A percentile compares a stretch with the other conserved stretches of the same genome.
These are phyloP conservation scores for Filobasidium wieringae DNA, from an alignment of 768 basidiomycete species.

Conservation along the genomic window DNA sequence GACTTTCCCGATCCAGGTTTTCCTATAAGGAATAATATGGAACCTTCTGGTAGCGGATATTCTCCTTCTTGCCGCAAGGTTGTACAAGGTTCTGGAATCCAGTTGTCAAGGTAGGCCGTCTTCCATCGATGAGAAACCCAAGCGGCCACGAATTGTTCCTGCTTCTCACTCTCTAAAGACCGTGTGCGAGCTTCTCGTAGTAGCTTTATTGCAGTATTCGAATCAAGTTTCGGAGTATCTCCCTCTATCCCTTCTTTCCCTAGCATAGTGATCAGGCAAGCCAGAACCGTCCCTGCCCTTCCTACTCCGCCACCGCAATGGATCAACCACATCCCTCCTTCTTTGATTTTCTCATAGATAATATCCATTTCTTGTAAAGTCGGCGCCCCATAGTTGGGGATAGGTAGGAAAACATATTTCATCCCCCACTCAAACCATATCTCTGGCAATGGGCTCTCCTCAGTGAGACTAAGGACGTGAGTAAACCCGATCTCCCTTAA, in stretches of 20 bases:
- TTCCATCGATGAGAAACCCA: conserved; percentile 55
- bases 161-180: conserved; percentile 49
- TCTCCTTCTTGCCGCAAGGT: conserved; percentile 40
- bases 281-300: conserved; percentile 52
- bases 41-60: conserved; percentile 31
- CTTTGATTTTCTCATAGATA: conserved; percentile 40
- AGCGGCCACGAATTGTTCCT: conserved; percentile 50
- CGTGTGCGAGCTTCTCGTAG: conserved; percentile 49
- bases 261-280: conserved; percentile 51
- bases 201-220: conserved; percentile 44
- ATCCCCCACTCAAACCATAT: conserved; percentile 44
- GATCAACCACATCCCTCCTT: conserved; percentile 45
- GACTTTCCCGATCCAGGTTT: conserved; percentile 56
- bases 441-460: conserved; percentile 46
- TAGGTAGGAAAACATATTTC: conserved; percentile 48
- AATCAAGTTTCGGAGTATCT: conserved; percentile 45
- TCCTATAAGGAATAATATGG: conserved; percentile 47
- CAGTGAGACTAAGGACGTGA: conserved; percentile 51
- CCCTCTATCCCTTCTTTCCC: conserved; percentile 46
- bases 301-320: conserved; percentile 58
- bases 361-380: conserved; percentile 54
- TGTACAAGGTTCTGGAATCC: conserved; percentile 22
- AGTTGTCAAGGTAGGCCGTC: conserved; percentile 23
- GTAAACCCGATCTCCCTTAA: conserved; percentile 48
- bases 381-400: conserved; percentile 49